These are phyloP conservation scores for Terfezia claveryi DNA, from an alignment of 495 filamentous ascomycete species.

Conservation along the genomic window DNA sequence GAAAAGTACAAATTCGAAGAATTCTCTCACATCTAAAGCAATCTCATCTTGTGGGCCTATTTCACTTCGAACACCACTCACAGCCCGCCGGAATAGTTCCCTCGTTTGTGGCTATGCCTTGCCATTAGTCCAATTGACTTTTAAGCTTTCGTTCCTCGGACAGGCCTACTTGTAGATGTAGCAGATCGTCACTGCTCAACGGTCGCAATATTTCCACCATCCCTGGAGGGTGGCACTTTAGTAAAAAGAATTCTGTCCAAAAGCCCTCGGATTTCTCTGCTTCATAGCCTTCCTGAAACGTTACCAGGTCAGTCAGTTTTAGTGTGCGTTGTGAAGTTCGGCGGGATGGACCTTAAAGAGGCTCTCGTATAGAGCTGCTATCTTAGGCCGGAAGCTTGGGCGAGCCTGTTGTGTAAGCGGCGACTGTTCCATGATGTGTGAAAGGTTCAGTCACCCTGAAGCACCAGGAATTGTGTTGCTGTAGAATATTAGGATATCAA, in stretches of 20 bases:
- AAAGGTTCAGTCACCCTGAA: too few species aligned
- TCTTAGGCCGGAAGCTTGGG: constrained; percentile 86
- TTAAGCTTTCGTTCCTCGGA: too few species aligned
- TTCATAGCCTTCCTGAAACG: constrained; percentile 25
- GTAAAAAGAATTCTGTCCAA: constrained; percentile 87
- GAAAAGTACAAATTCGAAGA: constrained; percentile 2
- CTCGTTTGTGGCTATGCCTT: constrained; percentile 39
- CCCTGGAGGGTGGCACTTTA: constrained; percentile 47
- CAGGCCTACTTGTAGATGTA: constrained; percentile 41
- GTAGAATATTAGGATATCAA: too few species aligned
- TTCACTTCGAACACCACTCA: constrained; percentile 42
- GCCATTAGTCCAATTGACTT: too few species aligned
- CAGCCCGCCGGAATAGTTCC: constrained; percentile 52
- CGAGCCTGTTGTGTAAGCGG: constrained; percentile 83
- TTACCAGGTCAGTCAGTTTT: background rate
- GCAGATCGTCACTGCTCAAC: constrained; percentile 47
- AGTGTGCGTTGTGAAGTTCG: background rate
- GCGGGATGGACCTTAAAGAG: constrained; percentile 48
- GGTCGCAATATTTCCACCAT: constrained; percentile 44
- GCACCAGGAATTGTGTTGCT: too few species aligned
- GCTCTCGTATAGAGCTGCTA: constrained; percentile 68
- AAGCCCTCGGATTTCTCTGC: constrained; percentile 64
- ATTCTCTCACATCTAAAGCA: constrained; percentile 62
- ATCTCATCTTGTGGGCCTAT: constrained; percentile 43
- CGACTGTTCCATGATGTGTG: constrained; percentile 23